Evolutionary conservation across 2,329 filamentous ascomycete species (phyloP).

Genomic region (Fusarium sarcochroum): DNA sequence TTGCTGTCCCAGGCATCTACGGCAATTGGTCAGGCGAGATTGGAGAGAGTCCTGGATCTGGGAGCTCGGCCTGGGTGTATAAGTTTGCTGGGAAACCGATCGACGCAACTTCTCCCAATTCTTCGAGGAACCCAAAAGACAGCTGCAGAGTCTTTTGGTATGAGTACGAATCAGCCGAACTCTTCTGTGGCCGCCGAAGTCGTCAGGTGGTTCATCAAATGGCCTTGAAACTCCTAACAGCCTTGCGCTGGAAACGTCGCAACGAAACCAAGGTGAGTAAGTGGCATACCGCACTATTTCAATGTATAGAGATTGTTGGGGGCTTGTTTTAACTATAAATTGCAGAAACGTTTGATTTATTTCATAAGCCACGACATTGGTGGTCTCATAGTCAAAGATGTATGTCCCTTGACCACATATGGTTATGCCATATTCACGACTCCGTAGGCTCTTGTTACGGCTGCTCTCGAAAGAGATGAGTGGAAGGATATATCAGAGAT

Average conservation of each 20-base stretch:
- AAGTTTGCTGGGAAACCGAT: not conserved
- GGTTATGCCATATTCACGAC: not conserved
- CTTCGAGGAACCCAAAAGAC: fast-evolving
- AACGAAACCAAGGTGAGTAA: not conserved
- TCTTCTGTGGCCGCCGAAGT: not conserved
- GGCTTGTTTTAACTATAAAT: no score
- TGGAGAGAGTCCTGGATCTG: not conserved
- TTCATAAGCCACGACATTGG: conserved; percentile 6
- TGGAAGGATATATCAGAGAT: conserved; percentile 15
- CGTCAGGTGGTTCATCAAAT: not conserved
- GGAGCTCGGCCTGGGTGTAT: not conserved
- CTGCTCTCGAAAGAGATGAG: not conserved
- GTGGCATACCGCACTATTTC: no score
- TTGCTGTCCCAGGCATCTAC: not conserved
- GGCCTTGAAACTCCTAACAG: not conserved
- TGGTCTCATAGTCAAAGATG: conserved; percentile 2
- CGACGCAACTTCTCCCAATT: no score
- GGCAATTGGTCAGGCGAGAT: not conserved
- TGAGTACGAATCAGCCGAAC: not conserved
- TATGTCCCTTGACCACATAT: fast-evolving
- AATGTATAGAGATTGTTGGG: no score
- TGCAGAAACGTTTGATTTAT: conserved; percentile 1
- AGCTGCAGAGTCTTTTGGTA: not conserved
- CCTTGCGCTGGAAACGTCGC: not conserved
- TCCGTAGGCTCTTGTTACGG: not conserved